Evolutionary conservation across 2,329 filamentous ascomycete genomes (phyloP).

Genomic region (Xylariaceae sp.): DNA sequence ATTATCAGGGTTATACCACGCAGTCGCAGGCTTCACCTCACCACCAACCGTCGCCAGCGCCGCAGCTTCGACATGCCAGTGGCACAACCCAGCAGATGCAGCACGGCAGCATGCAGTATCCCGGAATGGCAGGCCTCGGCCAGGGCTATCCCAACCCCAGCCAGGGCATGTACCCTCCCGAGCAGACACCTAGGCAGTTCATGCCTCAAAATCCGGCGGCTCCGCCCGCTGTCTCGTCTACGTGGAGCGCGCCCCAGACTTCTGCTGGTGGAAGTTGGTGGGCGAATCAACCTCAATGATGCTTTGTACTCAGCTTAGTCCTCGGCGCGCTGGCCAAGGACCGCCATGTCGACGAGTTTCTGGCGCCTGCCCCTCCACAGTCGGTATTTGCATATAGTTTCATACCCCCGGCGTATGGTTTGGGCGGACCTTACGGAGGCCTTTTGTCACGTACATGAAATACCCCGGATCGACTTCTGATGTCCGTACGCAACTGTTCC

Average conservation of each 20-base stretch:
- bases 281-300: slow-evolving; percentile 41
- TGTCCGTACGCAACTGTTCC: slow-evolving; percentile 7
- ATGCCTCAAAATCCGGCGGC: slow-evolving; percentile 55
- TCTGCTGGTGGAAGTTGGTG: slow-evolving; percentile 51
- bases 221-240: slow-evolving; percentile 42
- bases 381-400: neutral
- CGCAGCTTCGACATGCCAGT: slow-evolving; percentile 52
- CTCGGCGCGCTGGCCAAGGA: too few relatives aligned
- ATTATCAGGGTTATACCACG: slow-evolving; percentile 44
- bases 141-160: slow-evolving; percentile 49
- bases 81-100: slow-evolving; percentile 49
- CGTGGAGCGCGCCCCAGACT: slow-evolving; percentile 54
- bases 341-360: neutral
- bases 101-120: slow-evolving; percentile 49
- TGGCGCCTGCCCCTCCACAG: neutral
- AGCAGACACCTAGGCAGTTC: slow-evolving; percentile 59
- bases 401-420: too few relatives aligned
- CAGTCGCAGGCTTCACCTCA: slow-evolving; percentile 43
- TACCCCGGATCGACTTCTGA: slow-evolving; percentile 5
- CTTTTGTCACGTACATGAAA: neutral
- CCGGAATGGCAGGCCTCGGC: slow-evolving; percentile 53
- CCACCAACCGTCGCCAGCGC: slow-evolving; percentile 48
- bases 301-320: neutral
- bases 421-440: too few relatives aligned
- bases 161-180: slow-evolving; percentile 52